Evolutionary conservation across 2,329 filamentous ascomycete genomes (phyloP).

Genomic region (Ophiostoma sp.): DNA sequence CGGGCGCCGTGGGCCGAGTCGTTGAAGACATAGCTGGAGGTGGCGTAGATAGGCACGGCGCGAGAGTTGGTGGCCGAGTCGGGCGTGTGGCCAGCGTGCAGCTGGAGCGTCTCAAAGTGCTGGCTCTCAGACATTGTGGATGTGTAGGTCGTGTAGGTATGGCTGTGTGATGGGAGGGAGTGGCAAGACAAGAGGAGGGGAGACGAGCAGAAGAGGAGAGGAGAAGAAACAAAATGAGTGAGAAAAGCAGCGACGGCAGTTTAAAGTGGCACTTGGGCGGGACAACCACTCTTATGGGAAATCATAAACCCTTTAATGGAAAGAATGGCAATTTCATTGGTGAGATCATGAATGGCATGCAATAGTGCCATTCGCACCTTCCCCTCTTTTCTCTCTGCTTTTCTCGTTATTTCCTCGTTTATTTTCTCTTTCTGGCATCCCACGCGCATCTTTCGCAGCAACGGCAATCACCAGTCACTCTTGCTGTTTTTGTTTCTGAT

Average conservation of each 20-base stretch:
- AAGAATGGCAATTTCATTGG: neutral
- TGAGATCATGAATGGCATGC: neutral
- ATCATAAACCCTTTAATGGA: neutral
- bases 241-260: neutral
- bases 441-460: neutral
- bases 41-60: constrained; percentile 93
- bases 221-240: neutral
- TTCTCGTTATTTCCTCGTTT: neutral
- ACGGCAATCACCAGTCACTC: neutral
- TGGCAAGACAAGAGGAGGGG: neutral
- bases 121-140: constrained; percentile 41
- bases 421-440: neutral
- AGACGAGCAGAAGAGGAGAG: neutral
- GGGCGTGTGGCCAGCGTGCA: constrained; percentile 76
- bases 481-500: constrained; percentile 3
- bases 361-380: neutral
- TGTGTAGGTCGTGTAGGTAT: neutral
- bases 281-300: neutral
- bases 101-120: constrained; percentile 78
- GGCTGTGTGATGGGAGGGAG: neutral
- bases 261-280: constrained; percentile 3
- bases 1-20: constrained; percentile 92
- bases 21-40: constrained; percentile 90
- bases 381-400: neutral
- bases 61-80: constrained; percentile 79